phyloP scores from a whole-genome alignment of 2,329 filamentous ascomycete genomes.

The Alternaria brassicae region DNA sequence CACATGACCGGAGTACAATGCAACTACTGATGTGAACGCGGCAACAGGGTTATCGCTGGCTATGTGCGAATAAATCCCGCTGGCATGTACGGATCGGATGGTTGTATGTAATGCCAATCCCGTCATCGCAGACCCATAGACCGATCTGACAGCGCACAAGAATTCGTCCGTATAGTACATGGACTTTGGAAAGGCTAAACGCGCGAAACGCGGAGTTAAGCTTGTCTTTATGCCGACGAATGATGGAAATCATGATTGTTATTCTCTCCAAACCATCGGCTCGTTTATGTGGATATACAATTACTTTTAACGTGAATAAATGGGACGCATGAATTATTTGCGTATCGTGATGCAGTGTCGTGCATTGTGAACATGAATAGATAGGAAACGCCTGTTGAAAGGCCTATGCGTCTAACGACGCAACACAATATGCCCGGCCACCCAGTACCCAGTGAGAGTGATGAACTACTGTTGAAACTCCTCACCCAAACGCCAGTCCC shows the following conservation, averaged over 20 bases:
- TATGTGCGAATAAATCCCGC: background rate
- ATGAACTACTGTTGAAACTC: too few species aligned
- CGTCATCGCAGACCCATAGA: background rate
- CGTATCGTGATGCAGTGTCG: background rate
- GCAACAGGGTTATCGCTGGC: background rate
- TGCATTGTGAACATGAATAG: background rate
- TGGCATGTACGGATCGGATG: background rate
- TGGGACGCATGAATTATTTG: background rate
- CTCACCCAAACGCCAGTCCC: constrained; percentile 8
- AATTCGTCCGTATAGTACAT: background rate
- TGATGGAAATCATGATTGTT: background rate
- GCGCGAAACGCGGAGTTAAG: background rate
- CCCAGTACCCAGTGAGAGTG: constrained; percentile 32
- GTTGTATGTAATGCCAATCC: background rate
- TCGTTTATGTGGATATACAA: background rate
- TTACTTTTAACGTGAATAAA: background rate
- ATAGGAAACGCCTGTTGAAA: constrained; percentile 7
- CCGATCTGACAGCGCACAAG: background rate
- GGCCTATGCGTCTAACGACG: constrained; percentile 9
- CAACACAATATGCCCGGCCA: constrained; percentile 1
- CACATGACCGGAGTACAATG: background rate
- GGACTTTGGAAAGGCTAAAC: background rate
- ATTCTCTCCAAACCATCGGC: background rate
- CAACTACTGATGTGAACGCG: background rate
- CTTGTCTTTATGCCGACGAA: background rate